phyloP scores from a whole-genome alignment of 139 green algal species.

The Choricystis sp. region DNA sequence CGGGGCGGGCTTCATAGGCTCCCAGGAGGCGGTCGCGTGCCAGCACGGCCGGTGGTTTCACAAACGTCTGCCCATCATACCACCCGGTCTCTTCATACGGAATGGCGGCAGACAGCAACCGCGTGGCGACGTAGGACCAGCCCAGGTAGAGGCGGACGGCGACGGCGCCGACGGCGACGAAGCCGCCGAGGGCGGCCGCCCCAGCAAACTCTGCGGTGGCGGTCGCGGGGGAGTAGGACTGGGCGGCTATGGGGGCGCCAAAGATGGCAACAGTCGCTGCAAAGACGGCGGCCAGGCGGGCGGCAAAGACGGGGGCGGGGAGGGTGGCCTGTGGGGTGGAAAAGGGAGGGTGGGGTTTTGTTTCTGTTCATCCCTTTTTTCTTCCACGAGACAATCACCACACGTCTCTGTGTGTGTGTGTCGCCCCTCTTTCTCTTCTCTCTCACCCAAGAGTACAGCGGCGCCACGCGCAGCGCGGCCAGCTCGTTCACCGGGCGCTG shows the following conservation, averaged over 20 bases:
- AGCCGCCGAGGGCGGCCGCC: slow-evolving; percentile 26
- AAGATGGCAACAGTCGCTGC: slow-evolving; percentile 38
- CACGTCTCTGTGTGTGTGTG: no score
- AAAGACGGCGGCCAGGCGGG: slow-evolving; percentile 38
- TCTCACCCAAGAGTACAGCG: slow-evolving; percentile 57
- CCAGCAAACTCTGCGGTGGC: slow-evolving; percentile 48
- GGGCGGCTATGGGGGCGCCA: slow-evolving; percentile 51
- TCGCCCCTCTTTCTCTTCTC: no score
- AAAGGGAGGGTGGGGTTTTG: no score
- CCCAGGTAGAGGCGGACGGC: slow-evolving; percentile 71
- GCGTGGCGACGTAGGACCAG: slow-evolving; percentile 81
- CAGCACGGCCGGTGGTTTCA: slow-evolving; percentile 69
- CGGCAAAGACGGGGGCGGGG: slow-evolving; percentile 27
- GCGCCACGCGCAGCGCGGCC: slow-evolving; percentile 38
- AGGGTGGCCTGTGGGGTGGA: slow-evolving; percentile 32
- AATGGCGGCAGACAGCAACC: slow-evolving; percentile 62
- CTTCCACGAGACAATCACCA: no score
- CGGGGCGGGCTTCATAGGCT: slow-evolving; percentile 21
- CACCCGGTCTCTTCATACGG: slow-evolving; percentile 74
- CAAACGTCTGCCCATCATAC: slow-evolving; percentile 60
- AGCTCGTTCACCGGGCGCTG: slow-evolving; percentile 77
- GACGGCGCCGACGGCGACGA: slow-evolving; percentile 54
- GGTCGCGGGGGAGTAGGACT: slow-evolving; percentile 55
- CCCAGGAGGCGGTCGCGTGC: slow-evolving; percentile 64
- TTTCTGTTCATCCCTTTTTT: no score